A percentile compares a stretch with the other conserved stretches of the same genome.
These are phyloP conservation scores for Coelastrella sp. DNA, from an alignment of 139 green algal species.

Conservation along the genomic window DNA sequence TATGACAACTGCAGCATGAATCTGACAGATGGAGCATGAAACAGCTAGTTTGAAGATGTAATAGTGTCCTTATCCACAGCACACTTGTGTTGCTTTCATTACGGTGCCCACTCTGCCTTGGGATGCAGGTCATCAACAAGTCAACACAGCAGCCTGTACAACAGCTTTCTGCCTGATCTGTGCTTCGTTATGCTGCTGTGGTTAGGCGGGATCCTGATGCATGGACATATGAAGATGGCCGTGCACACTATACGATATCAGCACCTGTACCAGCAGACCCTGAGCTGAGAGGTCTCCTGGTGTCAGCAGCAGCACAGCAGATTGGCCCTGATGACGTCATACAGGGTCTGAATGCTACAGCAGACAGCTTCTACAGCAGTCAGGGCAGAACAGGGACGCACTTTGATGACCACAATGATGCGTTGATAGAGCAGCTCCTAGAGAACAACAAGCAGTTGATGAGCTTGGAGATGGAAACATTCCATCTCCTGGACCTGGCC, in stretches of 20 bases:
- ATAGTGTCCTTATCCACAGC: too few relatives aligned
- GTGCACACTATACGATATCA: slow-evolving; percentile 54
- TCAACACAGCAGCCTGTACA: too few relatives aligned
- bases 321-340: slow-evolving; percentile 53
- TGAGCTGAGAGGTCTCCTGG: slow-evolving; percentile 54
- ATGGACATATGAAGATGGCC: slow-evolving; percentile 48
- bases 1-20: neutral
- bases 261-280: slow-evolving; percentile 64
- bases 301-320: slow-evolving; percentile 26
- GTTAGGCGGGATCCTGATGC: slow-evolving; percentile 69
- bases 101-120: too few relatives aligned
- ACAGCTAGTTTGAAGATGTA: too few relatives aligned
- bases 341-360: slow-evolving; percentile 78
- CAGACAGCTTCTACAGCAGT: slow-evolving; percentile 83
- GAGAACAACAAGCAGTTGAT: slow-evolving; percentile 50
- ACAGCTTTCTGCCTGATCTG: neutral
- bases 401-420: slow-evolving; percentile 77
- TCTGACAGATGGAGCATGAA: too few relatives aligned
- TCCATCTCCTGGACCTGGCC: slow-evolving; percentile 82
- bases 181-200: neutral
- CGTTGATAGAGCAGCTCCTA: slow-evolving; percentile 61
- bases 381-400: slow-evolving; percentile 63
- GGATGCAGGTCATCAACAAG: too few relatives aligned
- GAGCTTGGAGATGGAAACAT: slow-evolving; percentile 88
- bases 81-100: too few relatives aligned